Evolutionary conservation across 2,329 filamentous ascomycete species (phyloP).

Genomic region (Delphinella strobiligena): DNA sequence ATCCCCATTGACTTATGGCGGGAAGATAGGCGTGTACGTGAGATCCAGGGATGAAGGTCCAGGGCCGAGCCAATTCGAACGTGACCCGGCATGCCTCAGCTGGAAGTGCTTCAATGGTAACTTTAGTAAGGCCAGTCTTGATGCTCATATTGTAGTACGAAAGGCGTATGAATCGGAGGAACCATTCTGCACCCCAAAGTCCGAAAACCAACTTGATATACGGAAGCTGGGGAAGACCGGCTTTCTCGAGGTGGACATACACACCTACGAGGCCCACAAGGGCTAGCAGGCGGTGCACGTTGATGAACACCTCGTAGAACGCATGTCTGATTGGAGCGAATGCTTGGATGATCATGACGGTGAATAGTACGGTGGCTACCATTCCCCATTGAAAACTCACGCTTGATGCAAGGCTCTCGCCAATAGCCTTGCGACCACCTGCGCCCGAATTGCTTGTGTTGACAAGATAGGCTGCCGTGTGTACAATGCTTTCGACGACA

Average conservation of each 20-base stretch:
- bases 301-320: slow-evolving; percentile 95
- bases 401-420: slow-evolving; percentile 41
- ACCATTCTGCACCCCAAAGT: slow-evolving; percentile 63
- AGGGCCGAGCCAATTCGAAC: slow-evolving; percentile 44
- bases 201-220: slow-evolving; percentile 63
- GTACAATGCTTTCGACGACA: slow-evolving; percentile 55
- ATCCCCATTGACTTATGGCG: slow-evolving; percentile 27
- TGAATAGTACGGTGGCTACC: slow-evolving; percentile 47
- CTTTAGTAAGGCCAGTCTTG: slow-evolving; percentile 35
- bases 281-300: slow-evolving; percentile 68
- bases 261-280: slow-evolving; percentile 56
- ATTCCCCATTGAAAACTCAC: slow-evolving; percentile 55
- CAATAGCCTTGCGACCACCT: slow-evolving; percentile 49
- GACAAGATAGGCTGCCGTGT: slow-evolving; percentile 61
- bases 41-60: slow-evolving; percentile 42
- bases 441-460: slow-evolving; percentile 43
- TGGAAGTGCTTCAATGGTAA: slow-evolving; percentile 47
- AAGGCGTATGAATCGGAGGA: slow-evolving; percentile 36
- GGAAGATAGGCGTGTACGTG: slow-evolving; percentile 52
- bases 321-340: slow-evolving; percentile 77
- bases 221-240: slow-evolving; percentile 54
- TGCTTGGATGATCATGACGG: slow-evolving; percentile 56
- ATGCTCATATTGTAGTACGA: slow-evolving; percentile 42
- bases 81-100: slow-evolving; percentile 50
- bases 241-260: slow-evolving; percentile 64